Base-by-base conservation (phyloP, 1,284 basidiomycete species). In the Cutaneotrichosporon sp. region DNA sequence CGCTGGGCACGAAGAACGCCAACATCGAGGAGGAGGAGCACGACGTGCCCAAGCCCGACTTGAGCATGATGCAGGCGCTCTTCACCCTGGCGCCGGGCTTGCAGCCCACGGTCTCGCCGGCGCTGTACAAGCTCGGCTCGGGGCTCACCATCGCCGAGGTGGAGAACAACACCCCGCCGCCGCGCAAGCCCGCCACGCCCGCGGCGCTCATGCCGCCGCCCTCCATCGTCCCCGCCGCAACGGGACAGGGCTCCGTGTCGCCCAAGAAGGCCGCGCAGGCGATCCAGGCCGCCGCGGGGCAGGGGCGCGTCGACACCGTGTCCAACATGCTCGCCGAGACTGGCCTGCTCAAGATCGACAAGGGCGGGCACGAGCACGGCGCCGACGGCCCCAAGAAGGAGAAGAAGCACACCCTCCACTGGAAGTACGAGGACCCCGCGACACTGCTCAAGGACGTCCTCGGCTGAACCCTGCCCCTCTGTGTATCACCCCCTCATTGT, bases 351-450 rank as follows among this genome's bases (percentile, higher is more conserved):
- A 77, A 77, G 60, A 50, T 77, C 13, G 77, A 78, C 63, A 74
- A 75, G 56, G 69, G 69, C 1, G 71, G 72, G 14, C 66, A 70
- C 55, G 67, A 68, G 59, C 71, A 64, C 2, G 69, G 66, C 29
- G 29, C 29, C 24, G 58, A 25, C 22, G 69, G 67, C 25, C 73
- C 71, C 59, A 77, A 78, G 65, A 51, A 58, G 14, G 73, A 72
- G 29, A 75, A 72, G 62, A 78, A 75, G 57, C 77, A 78, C 65
- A 77, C 69, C 56, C 59, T 74, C 38, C 77, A 80, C 68, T 80
- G 79, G 79, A 76, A 75, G 60, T 80, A 80, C 66, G 78, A 79
- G 56, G 79, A 80, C 71, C 79, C 79, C 36, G 78, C 78, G 18
- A 52, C 77, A 4, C 74, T 79, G 43, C 67, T 80, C 46, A 74